Evolutionary conservation across 2,329 filamentous ascomycete genomes (phyloP).

Genomic region (Colletotrichum lupini): DNA sequence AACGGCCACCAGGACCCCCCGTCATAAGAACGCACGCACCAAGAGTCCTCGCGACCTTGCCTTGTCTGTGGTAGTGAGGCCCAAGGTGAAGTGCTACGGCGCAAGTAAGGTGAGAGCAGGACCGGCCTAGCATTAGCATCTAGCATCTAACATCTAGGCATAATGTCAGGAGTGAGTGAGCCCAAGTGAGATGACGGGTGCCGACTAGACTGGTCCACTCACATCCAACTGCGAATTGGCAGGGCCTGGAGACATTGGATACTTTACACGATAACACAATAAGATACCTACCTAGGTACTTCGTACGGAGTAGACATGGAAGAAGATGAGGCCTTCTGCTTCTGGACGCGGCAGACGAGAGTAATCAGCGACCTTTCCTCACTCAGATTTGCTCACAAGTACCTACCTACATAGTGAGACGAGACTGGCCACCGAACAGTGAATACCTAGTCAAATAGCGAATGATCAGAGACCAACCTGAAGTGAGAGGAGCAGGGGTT

Average conservation of each 20-base stretch:
- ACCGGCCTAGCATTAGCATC: background rate
- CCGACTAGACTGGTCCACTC: slow-evolving; percentile 2
- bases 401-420: too few relatives aligned
- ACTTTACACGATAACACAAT: too few relatives aligned
- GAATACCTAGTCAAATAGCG: too few relatives aligned
- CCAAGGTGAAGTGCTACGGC: slow-evolving; percentile 1
- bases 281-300: too few relatives aligned
- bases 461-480: too few relatives aligned
- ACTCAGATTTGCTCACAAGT: too few relatives aligned
- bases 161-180: background rate
- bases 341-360: background rate
- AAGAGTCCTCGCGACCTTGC: slow-evolving; percentile 26
- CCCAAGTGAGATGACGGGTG: background rate
- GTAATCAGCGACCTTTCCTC: background rate
- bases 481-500: background rate
- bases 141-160: background rate
- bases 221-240: background rate
- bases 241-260: background rate
- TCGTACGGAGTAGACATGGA: too few relatives aligned
- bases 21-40: slow-evolving; percentile 21
- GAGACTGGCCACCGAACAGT: too few relatives aligned
- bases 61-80: slow-evolving; percentile 30
- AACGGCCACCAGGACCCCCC: slow-evolving; percentile 32
- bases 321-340: background rate
- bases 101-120: slow-evolving; percentile 5